Evolutionary conservation across 371 early-diverging fungal genomes (phyloP).

Genomic region (Mortierella sp.): DNA sequence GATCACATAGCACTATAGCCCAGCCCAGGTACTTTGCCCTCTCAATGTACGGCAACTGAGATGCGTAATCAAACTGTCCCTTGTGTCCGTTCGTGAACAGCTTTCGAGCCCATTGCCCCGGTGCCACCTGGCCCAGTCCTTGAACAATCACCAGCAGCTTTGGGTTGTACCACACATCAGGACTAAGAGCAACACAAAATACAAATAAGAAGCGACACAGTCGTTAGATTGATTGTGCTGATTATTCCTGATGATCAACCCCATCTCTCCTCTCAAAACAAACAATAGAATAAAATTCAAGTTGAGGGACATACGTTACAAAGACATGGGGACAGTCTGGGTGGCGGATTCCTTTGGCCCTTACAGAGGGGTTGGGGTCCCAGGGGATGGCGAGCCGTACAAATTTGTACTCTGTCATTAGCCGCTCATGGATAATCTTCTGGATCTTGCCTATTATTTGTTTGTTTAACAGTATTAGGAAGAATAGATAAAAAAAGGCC

Average conservation of each 20-base stretch:
- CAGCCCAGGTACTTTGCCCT: slow-evolving; percentile 22
- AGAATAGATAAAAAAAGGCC: neutral
- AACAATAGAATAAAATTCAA: neutral
- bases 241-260: neutral
- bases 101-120: slow-evolving; percentile 52
- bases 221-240: no score
- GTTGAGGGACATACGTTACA: slow-evolving; percentile 14
- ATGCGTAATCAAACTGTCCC: slow-evolving; percentile 24
- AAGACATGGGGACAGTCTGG: slow-evolving; percentile 23
- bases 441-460: slow-evolving; percentile 37
- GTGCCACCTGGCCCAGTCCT: slow-evolving; percentile 41
- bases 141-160: slow-evolving; percentile 41
- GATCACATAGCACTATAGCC: slow-evolving; percentile 46
- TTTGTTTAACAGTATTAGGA: neutral
- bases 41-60: slow-evolving; percentile 39
- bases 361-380: neutral
- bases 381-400: slow-evolving; percentile 6
- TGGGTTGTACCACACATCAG: slow-evolving; percentile 23
- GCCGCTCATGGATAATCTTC: slow-evolving; percentile 4
- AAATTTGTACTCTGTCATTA: slow-evolving; percentile 14
- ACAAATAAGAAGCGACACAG: no score
- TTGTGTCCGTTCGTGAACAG: slow-evolving; percentile 39
- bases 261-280: neutral
- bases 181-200: neutral
- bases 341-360: neutral